These are phyloP conservation scores for Sporopachydermia lactativora DNA, from an alignment of 805 yeast genomes.

Conservation along the genomic window DNA sequence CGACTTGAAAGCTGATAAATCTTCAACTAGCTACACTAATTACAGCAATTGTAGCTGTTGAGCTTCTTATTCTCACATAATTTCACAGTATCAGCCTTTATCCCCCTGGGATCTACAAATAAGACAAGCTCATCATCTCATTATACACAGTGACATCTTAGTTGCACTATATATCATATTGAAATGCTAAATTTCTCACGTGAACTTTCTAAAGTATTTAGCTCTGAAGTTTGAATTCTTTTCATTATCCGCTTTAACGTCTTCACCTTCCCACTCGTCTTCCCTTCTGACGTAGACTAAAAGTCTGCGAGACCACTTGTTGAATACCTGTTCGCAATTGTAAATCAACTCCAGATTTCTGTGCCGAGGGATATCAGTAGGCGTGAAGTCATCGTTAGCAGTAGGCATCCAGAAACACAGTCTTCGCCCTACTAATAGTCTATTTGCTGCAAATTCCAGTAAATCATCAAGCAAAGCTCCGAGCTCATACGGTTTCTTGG, in stretches of 20 bases:
- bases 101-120: too few species aligned
- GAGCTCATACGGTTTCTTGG: slow-evolving; percentile 81
- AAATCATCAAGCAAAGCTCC: slow-evolving; percentile 68
- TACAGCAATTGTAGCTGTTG: too few species aligned
- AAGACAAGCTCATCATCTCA: too few species aligned
- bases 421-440: slow-evolving; percentile 65
- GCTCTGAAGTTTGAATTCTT: slow-evolving; percentile 51
- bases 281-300: slow-evolving; percentile 60
- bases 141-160: too few species aligned
- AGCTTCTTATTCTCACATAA: too few species aligned
- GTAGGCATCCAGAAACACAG: slow-evolving; percentile 97
- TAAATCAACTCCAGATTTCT: slow-evolving; percentile 53
- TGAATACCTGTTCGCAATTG: slow-evolving; percentile 74
- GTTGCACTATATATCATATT: too few species aligned
- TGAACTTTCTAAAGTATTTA: slow-evolving; percentile 61
- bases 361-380: slow-evolving; percentile 67
- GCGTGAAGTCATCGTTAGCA: slow-evolving; percentile 70
- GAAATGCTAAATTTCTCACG: slow-evolving; percentile 10
- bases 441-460: slow-evolving; percentile 52
- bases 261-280: slow-evolving; percentile 14
- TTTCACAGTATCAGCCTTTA: too few species aligned
- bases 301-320: slow-evolving; percentile 85
- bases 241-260: slow-evolving; percentile 21
- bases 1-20: slow-evolving; percentile 16
- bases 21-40: slow-evolving; percentile 6